A percentile compares a stretch with the other conserved stretches of the same genome.
Conservation (phyloP, 2,329 filamentous ascomycete species). For the Xylaria sp. region DNA sequence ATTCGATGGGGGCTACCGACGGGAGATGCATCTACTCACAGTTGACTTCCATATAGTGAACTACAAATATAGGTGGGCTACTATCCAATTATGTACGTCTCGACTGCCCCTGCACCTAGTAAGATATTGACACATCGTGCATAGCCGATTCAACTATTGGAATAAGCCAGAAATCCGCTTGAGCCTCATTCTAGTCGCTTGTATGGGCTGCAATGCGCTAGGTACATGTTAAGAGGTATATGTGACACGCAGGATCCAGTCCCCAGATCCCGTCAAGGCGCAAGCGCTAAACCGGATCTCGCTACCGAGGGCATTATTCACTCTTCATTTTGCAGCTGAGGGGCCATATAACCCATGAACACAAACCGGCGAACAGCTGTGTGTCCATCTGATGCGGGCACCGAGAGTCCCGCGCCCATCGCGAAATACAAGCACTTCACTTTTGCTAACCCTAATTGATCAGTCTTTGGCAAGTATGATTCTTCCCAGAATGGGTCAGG, state of each 20-base stretch:
- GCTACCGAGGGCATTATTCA: constrained; percentile 33
- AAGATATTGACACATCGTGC: constrained; percentile 8
- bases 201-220: background rate
- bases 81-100: background rate
- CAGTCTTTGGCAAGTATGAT: constrained; percentile 16
- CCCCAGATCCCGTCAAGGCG: constrained; percentile 16
- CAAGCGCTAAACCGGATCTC: constrained; percentile 36
- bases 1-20: background rate
- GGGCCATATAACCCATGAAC: constrained; percentile 8
- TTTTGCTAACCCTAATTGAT: constrained; percentile 22
- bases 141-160: background rate
- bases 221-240: background rate
- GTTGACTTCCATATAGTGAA: background rate
- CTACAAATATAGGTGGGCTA: constrained; percentile 5
- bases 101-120: constrained; percentile 1
- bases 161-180: constrained; percentile 8
- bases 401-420: constrained; percentile 12
- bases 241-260: constrained; percentile 20
- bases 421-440: constrained; percentile 8
- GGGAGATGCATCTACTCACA: background rate
- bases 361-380: constrained; percentile 11
- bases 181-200: constrained; percentile 12
- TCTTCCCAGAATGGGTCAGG: constrained; percentile 18
- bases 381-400: constrained; percentile 14
- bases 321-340: constrained; percentile 20